A percentile compares a stretch with the other conserved stretches of the same genome.
Conservation (phyloP, 768 basidiomycete species). For the Mycena galericulata region DNA sequence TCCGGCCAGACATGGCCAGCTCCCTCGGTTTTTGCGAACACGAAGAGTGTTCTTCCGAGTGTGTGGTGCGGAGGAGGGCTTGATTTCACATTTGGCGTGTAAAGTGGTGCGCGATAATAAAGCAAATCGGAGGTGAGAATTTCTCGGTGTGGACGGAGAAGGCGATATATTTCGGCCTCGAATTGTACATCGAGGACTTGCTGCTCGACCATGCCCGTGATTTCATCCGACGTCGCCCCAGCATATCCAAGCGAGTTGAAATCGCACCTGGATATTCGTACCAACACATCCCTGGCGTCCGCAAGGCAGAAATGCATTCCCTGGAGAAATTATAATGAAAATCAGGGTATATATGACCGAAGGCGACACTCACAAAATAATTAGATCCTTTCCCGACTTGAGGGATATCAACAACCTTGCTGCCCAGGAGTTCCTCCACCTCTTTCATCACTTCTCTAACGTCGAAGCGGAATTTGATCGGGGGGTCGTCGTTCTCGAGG, state of each 20-base stretch:
- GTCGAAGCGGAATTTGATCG: conserved; percentile 26
- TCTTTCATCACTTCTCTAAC: conserved; percentile 13
- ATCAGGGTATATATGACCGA: neutral
- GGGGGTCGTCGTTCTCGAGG: conserved; percentile 1
- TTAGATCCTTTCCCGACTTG: conserved; percentile 24
- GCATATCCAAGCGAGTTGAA: conserved; percentile 19
- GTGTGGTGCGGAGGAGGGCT: neutral
- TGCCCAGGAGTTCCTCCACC: conserved; percentile 6
- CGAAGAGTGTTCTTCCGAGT: conserved; percentile 13
- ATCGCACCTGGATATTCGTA: conserved; percentile 17
- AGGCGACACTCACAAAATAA: conserved; percentile 18
- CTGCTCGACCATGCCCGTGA: neutral
- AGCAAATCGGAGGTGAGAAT: conserved; percentile 14
- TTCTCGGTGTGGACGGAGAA: neutral
- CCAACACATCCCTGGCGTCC: conserved; percentile 6
- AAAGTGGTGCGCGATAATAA: conserved; percentile 5
- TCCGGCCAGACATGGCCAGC: conserved; percentile 26
- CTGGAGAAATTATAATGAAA: neutral
- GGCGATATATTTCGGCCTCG: conserved; percentile 17
- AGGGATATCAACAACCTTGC: conserved; percentile 20
- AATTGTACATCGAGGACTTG: conserved; percentile 20
- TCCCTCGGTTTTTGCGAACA: conserved; percentile 22
- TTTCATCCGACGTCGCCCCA: neutral
- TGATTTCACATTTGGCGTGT: neutral
- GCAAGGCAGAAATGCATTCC: conserved; percentile 23